Evolutionary conservation across 1,284 basidiomycete species (phyloP).

Genomic region (Coniferiporia weirii): DNA sequence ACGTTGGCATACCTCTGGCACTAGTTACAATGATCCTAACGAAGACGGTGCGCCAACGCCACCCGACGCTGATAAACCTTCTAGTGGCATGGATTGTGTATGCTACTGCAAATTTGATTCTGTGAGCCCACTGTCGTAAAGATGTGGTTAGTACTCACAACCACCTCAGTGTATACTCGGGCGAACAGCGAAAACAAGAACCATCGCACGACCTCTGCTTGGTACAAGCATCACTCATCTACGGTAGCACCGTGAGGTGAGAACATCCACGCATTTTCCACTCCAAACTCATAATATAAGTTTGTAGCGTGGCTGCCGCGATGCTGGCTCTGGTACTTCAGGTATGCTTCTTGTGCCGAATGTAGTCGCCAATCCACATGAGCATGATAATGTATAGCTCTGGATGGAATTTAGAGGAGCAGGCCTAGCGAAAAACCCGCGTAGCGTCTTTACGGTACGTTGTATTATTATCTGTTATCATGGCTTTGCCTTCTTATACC

Average conservation of each 20-base stretch:
- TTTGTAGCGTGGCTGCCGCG: conserved; percentile 6
- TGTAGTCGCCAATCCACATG: background rate
- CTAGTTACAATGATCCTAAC: conserved; percentile 12
- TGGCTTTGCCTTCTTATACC: background rate
- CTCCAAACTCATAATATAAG: background rate
- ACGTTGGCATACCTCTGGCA: conserved; percentile 14
- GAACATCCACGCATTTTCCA: background rate
- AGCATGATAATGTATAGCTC: background rate
- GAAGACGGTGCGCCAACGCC: conserved; percentile 5
- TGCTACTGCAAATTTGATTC: conserved; percentile 11
- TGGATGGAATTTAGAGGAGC: conserved; percentile 12
- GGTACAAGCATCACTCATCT: conserved; percentile 15
- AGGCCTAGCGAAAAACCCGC: background rate
- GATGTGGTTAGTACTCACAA: background rate
- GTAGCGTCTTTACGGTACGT: background rate
- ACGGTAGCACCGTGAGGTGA: conserved; percentile 14
- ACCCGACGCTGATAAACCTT: conserved; percentile 14
- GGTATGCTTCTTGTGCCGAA: background rate
- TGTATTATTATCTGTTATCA: background rate
- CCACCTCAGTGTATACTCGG: conserved; percentile 10
- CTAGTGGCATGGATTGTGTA: conserved; percentile 11
- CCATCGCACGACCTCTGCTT: conserved; percentile 14
- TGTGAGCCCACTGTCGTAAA: conserved; percentile 1
- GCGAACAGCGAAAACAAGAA: background rate
- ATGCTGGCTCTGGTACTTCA: conserved; percentile 11